Base-by-base conservation (phyloP, 2,329 filamentous ascomycete genomes). In the Ophiostoma novo-ulmi region DNA sequence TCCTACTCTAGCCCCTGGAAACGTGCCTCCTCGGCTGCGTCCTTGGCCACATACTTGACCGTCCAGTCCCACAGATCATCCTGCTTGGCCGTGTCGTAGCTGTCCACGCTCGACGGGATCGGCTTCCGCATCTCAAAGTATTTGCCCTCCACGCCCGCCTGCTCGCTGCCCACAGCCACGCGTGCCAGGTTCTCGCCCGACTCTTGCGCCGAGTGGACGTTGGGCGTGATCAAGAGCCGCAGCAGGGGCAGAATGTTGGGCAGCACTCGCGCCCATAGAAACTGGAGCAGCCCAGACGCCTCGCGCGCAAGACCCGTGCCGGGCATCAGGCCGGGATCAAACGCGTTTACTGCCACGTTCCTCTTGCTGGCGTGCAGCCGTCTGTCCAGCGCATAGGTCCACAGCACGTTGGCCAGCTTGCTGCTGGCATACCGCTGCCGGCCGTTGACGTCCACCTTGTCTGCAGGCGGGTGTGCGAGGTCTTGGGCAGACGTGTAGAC, bases 1-100 rank as follows among this genome's bases (percentile, higher is more conserved):
- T 31, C 13, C 26, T 63, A 65, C 63, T 65, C 26, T 7, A 65
- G 10, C 8, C 20, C 6, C 35, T 39, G 35, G 63, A 72, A 72
- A 14, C 67, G 58, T 0, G 67, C 67, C 67, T 69, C 55, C 31
- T 63, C 48, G 0, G 66, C 66, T 35, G 70, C 52, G 4, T 69
- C 71, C 35, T 73, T 83, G 81, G 77, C 76, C 41, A 80, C 69
- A 71, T 74, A 75, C 39, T 78, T 76, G 17, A 83, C 75, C 11
- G 82, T 85, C 83, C 83, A 85, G 35, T 76, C 69, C 81, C 81
- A 85, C 41, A 85, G 72, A 73, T 84, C 82, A 20, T 85, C 80
- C 75, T 85, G 83, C 74, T 83, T 82, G 35, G 69, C 73, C 75
- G 79, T 76, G 67, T 81, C 78, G 71, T 82, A 81, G 73, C 82